These are phyloP conservation scores for Quercus robur DNA, from an alignment of 306 rosid species.

Conservation along the genomic window DNA sequence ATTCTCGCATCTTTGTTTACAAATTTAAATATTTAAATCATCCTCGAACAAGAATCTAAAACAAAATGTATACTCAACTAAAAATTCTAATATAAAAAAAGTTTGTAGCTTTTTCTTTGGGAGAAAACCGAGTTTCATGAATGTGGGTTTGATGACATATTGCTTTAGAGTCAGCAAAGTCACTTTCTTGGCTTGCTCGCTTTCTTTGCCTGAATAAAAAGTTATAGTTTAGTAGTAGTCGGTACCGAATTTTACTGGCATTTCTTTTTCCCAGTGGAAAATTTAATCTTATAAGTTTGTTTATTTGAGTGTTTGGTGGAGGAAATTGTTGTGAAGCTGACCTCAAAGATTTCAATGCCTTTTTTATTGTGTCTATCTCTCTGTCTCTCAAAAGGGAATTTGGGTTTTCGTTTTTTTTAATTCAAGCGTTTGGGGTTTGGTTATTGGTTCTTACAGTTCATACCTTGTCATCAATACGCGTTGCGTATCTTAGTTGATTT, in stretches of 20 bases:
- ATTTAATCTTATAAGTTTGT: background rate
- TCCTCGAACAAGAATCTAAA: background rate
- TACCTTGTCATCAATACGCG: slow-evolving; percentile 73
- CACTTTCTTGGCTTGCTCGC: slow-evolving; percentile 24
- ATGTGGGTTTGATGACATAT: slow-evolving; percentile 38
- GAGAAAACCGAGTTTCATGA: slow-evolving; percentile 48
- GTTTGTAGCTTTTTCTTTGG: background rate
- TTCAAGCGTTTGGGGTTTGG: slow-evolving; percentile 43
- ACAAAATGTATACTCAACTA: background rate
- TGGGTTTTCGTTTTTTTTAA: slow-evolving; percentile 11
- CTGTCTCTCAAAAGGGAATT: slow-evolving; percentile 18
- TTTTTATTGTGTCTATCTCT: slow-evolving; percentile 4
- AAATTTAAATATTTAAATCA: no score
- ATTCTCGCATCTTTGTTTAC: no score
- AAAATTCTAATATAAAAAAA: background rate
- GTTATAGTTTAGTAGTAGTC: background rate
- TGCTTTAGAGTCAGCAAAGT: slow-evolving; percentile 40
- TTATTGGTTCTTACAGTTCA: slow-evolving; percentile 73
- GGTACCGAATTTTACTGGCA: slow-evolving; percentile 34
- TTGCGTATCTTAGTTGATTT: slow-evolving; percentile 51
- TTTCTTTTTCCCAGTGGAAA: slow-evolving; percentile 10
- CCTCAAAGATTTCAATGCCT: slow-evolving; percentile 16
- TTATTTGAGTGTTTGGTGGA: slow-evolving; percentile 36
- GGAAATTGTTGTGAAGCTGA: slow-evolving; percentile 44
- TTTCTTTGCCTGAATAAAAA: background rate